A percentile compares a stretch with the other conserved stretches of the same genome.
Evolutionary conservation across 129 eudicot genomes (phyloP).

Genomic region (Artemisia tridentata): DNA sequence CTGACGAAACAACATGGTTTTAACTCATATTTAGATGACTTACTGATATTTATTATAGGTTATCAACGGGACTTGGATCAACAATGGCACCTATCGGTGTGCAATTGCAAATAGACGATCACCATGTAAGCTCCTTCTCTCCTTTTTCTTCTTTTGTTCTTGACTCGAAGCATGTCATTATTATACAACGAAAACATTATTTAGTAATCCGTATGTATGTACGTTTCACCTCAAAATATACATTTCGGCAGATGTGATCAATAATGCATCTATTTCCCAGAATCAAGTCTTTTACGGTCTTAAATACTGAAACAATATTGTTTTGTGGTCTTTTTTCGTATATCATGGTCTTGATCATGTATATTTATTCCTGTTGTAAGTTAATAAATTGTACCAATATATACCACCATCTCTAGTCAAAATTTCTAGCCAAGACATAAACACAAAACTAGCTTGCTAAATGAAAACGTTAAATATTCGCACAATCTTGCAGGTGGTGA

Average conservation of each 20-base stretch:
- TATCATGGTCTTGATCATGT: neutral
- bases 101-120: conserved; percentile 33
- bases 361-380: neutral
- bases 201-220: too few relatives aligned
- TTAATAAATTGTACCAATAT: neutral
- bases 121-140: conserved; percentile 21
- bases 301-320: too few relatives aligned
- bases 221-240: too few relatives aligned
- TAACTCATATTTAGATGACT: neutral
- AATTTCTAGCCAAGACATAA: neutral
- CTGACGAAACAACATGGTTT: neutral
- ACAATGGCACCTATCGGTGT: conserved; percentile 33
- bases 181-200: neutral
- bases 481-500: conserved; percentile 47
- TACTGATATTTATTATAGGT: neutral
- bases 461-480: neutral
- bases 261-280: too few relatives aligned
- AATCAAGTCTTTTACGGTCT: too few relatives aligned
- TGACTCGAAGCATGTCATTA: neutral
- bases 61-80: conserved; percentile 12
- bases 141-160: neutral
- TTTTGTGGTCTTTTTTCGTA: too few relatives aligned
- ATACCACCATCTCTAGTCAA: neutral
- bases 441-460: neutral
- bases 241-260: too few relatives aligned